Conservation (phyloP, 495 filamentous ascomycete species). For the Pseudomonodictys pantanalensis region DNA sequence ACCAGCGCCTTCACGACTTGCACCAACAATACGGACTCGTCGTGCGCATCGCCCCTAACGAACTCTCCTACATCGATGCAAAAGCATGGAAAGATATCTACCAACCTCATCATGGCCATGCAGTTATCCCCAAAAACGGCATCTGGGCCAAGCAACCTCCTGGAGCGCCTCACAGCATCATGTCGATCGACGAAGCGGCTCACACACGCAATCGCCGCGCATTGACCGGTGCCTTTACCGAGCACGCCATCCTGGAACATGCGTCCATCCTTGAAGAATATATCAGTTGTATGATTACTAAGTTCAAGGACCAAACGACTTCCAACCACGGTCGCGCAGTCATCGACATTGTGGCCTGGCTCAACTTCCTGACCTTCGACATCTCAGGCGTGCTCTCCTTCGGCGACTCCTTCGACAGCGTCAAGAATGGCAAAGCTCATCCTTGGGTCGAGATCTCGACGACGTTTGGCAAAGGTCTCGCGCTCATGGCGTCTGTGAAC, state of each 20-base stretch:
- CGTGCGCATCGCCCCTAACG: slow-evolving; percentile 34
- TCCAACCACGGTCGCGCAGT: background rate
- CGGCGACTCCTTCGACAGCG: slow-evolving; percentile 9
- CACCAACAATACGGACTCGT: slow-evolving; percentile 29
- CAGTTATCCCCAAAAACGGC: slow-evolving; percentile 25
- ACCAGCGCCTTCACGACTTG: slow-evolving; percentile 8
- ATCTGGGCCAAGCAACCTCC: slow-evolving; percentile 23
- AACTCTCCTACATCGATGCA: slow-evolving; percentile 35
- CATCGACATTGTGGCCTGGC: slow-evolving; percentile 2
- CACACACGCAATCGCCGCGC: slow-evolving; percentile 31
- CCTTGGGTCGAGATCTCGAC: slow-evolving; percentile 35
- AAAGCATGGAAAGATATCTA: slow-evolving; percentile 39
- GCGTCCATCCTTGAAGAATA: slow-evolving; percentile 28
- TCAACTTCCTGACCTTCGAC: slow-evolving; percentile 8
- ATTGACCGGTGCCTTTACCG: slow-evolving; percentile 30
- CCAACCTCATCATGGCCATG: background rate
- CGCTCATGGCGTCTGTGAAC: slow-evolving; percentile 4
- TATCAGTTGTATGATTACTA: slow-evolving; percentile 27
- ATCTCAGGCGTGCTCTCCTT: background rate
- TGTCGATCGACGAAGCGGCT: slow-evolving; percentile 26
- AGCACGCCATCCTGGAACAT: slow-evolving; percentile 31
- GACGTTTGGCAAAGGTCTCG: slow-evolving; percentile 1
- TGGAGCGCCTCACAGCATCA: slow-evolving; percentile 20
- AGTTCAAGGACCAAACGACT: slow-evolving; percentile 2
- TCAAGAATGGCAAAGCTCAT: slow-evolving; percentile 39